A percentile compares a stretch with the other conserved stretches of the same genome.
phyloP scores from a whole-genome alignment of 2,329 filamentous ascomycete species.

The Scleromitrula shiraiana region DNA sequence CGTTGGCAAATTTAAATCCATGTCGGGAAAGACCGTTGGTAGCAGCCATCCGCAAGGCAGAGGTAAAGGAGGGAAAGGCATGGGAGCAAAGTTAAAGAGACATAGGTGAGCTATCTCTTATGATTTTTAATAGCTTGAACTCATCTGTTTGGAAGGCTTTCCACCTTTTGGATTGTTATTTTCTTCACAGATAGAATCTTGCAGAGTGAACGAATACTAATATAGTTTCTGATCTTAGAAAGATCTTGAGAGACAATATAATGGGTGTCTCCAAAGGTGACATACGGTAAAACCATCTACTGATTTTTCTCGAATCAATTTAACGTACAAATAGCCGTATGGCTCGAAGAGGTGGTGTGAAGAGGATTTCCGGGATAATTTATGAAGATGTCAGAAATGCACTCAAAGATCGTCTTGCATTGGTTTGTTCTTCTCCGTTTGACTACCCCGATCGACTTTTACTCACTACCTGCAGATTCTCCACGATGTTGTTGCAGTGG shows the following conservation, averaged over 20 bases:
- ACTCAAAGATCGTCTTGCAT: constrained; percentile 41
- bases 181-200: neutral
- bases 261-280: constrained; percentile 45
- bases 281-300: constrained; percentile 38
- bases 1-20: neutral
- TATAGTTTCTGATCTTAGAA: constrained; percentile 30
- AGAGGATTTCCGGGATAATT: constrained; percentile 57
- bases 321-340: constrained; percentile 41
- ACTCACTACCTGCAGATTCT: neutral
- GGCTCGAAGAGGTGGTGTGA: constrained; percentile 69
- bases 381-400: constrained; percentile 53
- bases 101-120: constrained; percentile 2
- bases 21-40: neutral
- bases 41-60: constrained; percentile 4
- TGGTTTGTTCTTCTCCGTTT: constrained; percentile 30
- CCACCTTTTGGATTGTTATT: neutral
- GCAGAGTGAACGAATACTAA: neutral
- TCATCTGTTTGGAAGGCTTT: neutral
- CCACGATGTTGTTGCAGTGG: constrained; percentile 21
- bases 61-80: constrained; percentile 11
- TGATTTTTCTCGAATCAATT: neutral
- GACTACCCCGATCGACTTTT: neutral
- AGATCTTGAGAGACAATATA: constrained; percentile 41
- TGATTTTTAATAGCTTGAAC: neutral
- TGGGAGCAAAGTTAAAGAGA: constrained; percentile 11